phyloP scores from a whole-genome alignment of 257 asterid species.

The Salvia miltiorrhiza region DNA sequence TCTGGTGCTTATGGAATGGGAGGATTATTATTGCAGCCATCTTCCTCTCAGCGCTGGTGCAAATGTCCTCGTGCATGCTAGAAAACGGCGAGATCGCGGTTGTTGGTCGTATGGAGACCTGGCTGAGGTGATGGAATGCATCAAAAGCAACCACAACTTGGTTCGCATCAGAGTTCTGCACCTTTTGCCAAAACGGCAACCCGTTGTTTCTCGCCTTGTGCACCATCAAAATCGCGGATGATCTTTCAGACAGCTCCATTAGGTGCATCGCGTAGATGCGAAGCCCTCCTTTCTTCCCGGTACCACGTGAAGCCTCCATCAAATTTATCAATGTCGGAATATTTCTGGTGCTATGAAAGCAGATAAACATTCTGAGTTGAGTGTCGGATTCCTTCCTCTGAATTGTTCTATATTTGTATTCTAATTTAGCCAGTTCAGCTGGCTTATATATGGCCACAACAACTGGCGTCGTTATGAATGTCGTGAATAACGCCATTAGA shows the following conservation, averaged over 20 bases:
- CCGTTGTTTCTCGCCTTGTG: conserved; percentile 67
- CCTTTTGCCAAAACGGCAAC: conserved; percentile 62
- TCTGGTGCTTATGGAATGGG: conserved; percentile 63
- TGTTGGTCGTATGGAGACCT: conserved; percentile 60
- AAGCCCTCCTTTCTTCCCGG: conserved; percentile 52
- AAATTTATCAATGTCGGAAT: conserved; percentile 61
- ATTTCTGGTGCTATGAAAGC: conserved; percentile 55
- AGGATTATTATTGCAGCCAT: conserved; percentile 53
- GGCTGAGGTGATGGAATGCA: conserved; percentile 64
- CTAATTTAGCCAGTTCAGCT: conserved; percentile 35
- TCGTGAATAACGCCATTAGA: conserved; percentile 75
- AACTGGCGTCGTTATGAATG: conserved; percentile 65
- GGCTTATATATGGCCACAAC: conserved; percentile 58
- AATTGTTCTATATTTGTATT: conserved; percentile 55
- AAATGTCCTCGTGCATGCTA: conserved; percentile 66
- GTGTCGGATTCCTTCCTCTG: conserved; percentile 43
- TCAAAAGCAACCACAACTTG: conserved; percentile 64
- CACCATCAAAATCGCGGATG: conserved; percentile 72
- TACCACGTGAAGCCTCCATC: conserved; percentile 69
- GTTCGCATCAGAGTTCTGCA: conserved; percentile 23
- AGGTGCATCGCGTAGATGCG: conserved; percentile 74
- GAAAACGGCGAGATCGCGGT: conserved; percentile 61
- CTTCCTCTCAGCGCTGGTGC: conserved; percentile 48
- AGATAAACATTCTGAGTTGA: conserved; percentile 49
- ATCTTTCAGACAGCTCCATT: conserved; percentile 72